These are phyloP conservation scores for Aspergillus taichungensis DNA, from an alignment of 495 filamentous ascomycete species.

Conservation along the genomic window DNA sequence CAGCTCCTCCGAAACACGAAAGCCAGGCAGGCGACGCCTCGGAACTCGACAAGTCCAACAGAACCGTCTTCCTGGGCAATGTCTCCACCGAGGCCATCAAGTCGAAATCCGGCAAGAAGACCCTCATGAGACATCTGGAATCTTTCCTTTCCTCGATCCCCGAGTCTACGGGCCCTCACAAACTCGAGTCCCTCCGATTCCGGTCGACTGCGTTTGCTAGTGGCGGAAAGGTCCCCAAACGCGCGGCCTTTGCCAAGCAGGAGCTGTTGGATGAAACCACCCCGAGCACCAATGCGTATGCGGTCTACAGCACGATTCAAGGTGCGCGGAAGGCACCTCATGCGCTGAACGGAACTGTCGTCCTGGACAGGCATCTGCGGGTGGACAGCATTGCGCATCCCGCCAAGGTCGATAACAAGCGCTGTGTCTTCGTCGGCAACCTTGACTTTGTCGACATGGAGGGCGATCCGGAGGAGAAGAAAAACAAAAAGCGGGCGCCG, in stretches of 20 bases:
- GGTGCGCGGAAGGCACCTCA: constrained; percentile 69
- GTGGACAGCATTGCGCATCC: constrained; percentile 90
- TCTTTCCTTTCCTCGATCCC: constrained; percentile 46
- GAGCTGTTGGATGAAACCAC: constrained; percentile 80
- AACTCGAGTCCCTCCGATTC: constrained; percentile 84
- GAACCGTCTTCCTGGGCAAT: constrained; percentile 91
- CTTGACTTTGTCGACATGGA: constrained; percentile 91
- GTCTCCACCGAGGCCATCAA: constrained; percentile 74
- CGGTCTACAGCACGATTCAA: constrained; percentile 64
- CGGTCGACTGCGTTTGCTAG: constrained; percentile 75
- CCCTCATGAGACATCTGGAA: constrained; percentile 56
- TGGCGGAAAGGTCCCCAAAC: constrained; percentile 69
- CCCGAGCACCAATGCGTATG: constrained; percentile 90
- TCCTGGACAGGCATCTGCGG: constrained; percentile 81
- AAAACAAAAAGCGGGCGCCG: constrained; percentile 58
- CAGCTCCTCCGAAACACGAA: constrained; percentile 48
- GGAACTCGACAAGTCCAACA: constrained; percentile 76
- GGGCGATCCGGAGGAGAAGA: constrained; percentile 42
- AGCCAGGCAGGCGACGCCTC: constrained; percentile 27
- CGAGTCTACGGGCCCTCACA: constrained; percentile 44
- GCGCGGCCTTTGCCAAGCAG: constrained; percentile 77
- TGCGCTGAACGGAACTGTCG: constrained; percentile 70
- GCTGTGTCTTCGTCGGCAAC: constrained; percentile 96
- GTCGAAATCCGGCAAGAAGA: constrained; percentile 70
- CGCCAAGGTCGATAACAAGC: constrained; percentile 64